A percentile compares a stretch with the other conserved stretches of the same genome.
These are phyloP conservation scores for Plasmodium billcollinsi DNA, from an alignment of 169 alveolate genomes.

Conservation along the genomic window DNA sequence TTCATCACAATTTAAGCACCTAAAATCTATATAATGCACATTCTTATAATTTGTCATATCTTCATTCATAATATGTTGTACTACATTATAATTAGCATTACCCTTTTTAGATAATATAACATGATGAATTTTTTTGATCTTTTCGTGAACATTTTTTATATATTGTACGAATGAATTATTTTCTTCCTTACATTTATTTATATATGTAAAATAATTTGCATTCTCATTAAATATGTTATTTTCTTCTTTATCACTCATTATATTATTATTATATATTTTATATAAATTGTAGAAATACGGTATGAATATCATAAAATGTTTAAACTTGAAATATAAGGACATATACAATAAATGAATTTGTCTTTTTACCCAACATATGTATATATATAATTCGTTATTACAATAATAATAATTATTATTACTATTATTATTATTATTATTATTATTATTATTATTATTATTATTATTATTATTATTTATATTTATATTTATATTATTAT, in stretches of 20 bases:
- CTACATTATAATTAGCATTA: background rate
- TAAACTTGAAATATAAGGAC: constrained; percentile 55
- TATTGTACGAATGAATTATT: constrained; percentile 24
- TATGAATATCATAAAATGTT: constrained; percentile 46
- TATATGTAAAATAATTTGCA: constrained; percentile 46
- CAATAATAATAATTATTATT: background rate
- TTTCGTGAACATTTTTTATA: constrained; percentile 37
- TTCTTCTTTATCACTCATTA: too few species aligned
- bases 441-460: too few species aligned
- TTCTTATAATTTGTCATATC: background rate
- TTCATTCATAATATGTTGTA: background rate
- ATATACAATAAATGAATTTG: constrained; percentile 61
- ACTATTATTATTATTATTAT: too few species aligned
- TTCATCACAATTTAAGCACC: constrained; percentile 34
- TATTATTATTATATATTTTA: too few species aligned
- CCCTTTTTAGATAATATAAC: background rate
- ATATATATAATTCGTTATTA: constrained; percentile 11
- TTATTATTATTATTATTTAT: too few species aligned
- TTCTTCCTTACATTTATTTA: constrained; percentile 20
- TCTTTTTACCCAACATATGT: constrained; percentile 43
- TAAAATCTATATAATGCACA: constrained; percentile 11
- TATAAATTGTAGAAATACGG: constrained; percentile 15
- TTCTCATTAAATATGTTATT: constrained; percentile 12
- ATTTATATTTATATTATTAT: too few species aligned
- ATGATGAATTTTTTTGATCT: constrained; percentile 15